phyloP scores from a whole-genome alignment of 345 rosid genomes.

The Salix exigua region DNA sequence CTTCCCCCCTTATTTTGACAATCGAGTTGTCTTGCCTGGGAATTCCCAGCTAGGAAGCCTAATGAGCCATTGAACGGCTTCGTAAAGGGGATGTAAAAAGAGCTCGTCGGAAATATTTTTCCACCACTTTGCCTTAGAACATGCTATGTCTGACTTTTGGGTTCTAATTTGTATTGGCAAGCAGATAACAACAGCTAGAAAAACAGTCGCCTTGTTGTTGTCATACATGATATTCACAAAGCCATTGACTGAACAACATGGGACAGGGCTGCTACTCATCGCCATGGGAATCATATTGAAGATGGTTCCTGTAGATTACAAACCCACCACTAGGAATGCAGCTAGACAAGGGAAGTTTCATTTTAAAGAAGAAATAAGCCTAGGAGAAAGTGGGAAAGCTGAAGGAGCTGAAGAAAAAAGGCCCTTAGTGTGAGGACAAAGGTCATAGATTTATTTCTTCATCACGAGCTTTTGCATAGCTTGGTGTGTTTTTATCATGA shows the following conservation, averaged over 20 bases:
- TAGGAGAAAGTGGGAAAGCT: slow-evolving; percentile 18
- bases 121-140: background rate
- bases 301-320: slow-evolving; percentile 61
- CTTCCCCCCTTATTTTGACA: no score
- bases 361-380: slow-evolving; percentile 14
- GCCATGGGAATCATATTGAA: slow-evolving; percentile 73
- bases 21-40: background rate
- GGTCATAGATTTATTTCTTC: background rate
- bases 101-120: background rate
- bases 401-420: slow-evolving; percentile 45
- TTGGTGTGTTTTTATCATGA: no score
- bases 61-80: no score
- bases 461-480: background rate
- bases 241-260: slow-evolving; percentile 82
- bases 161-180: background rate
- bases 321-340: slow-evolving; percentile 25
- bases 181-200: slow-evolving; percentile 86
- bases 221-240: slow-evolving; percentile 85
- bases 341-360: slow-evolving; percentile 21
- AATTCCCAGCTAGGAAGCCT: no score
- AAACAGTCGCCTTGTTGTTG: slow-evolving; percentile 64
- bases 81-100: no score
- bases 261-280: slow-evolving; percentile 68
- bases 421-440: slow-evolving; percentile 41
- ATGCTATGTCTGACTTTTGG: background rate